Evolutionary conservation across 2,329 filamentous ascomycete genomes (phyloP), one percentile per base, ranked within the genome.

Genomic region (Aspergillus puulaauensis): DNA sequence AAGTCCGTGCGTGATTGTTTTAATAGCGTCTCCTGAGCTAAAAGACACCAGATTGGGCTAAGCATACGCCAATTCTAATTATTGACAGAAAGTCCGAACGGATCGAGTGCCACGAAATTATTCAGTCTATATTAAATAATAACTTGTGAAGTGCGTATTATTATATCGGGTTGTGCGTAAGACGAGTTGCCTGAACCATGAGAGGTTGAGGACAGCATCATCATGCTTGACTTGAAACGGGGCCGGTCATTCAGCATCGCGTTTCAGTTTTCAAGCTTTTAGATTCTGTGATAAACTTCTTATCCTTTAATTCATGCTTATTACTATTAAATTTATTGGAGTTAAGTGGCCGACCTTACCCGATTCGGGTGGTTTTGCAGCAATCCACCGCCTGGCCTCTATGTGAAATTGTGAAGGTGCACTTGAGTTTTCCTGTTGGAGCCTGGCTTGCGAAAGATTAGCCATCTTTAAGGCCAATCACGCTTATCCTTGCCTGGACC

Each of bases 401-500:
- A 37, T 37, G 35, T 37, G 35, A 37, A 15, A n/a, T 15, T 37
- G 35, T 37, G 35, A 37, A 15, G 35, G 6, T 7, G 35, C 12
- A 37, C 35, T n/a, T 37, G 12, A 17, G 11, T 31, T 46, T 21
- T 15, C 23, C 23, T 46, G 23, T 46, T 46, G 44, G 44, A 17
- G 44, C n/a, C 44, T 46, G 37, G 31, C 27, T 46, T 37, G 51
- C 43, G 52, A 44, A 37, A 31, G 23, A 45, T 33, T 50, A n/a
- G n/a, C 47, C 31, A 9, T 46, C 9, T 31, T 14, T 15, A 8
- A 14, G 15, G 40, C 58, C 55, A 60, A 60, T 60, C 46, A 52
- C 46, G 53, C 56, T 52, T 57, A 57, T 52, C 56, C 27, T 50
- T 56, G 56, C 56, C 44, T 51, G 49, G 51, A 46, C 17, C 41